Percentiles rank a stretch among this genome's conserved stretches.
Evolutionary conservation across 164 flowering plant genomes (phyloP).

Genomic region (Protea cynaroides): DNA sequence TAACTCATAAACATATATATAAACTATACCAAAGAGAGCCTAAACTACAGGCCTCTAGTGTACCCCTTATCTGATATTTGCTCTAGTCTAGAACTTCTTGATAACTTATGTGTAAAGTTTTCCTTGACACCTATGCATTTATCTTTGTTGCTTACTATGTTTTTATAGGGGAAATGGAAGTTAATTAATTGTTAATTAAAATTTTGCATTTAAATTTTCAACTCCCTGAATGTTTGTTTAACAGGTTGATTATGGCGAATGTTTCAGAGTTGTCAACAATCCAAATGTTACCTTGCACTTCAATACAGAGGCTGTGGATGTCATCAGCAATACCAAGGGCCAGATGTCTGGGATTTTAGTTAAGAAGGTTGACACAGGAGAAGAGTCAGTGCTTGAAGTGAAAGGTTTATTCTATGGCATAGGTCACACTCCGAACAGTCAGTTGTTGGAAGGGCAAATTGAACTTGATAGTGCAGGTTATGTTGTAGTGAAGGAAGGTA

Average conservation of each 20-base stretch:
- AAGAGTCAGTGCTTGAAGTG: constrained; percentile 80
- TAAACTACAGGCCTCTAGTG: too few species aligned
- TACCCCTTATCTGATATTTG: neutral
- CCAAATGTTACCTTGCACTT: constrained; percentile 97
- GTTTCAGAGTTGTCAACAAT: constrained; percentile 98
- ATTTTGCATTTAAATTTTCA: constrained; percentile 62
- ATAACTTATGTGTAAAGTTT: neutral
- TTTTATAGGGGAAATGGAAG: neutral
- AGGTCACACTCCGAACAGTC: constrained; percentile 95
- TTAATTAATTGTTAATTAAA: constrained; percentile 14
- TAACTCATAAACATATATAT: too few species aligned
- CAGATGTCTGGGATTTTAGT: constrained; percentile 91
- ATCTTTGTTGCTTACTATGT: neutral
- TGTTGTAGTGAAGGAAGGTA: constrained; percentile 77
- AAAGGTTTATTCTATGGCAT: constrained; percentile 95
- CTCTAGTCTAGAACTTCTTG: neutral
- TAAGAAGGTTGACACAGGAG: constrained; percentile 59
- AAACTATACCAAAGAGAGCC: too few species aligned
- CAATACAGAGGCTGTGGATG: constrained; percentile 86
- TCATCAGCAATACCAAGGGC: constrained; percentile 83
- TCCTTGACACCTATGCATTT: neutral
- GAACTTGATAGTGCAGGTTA: constrained; percentile 83
- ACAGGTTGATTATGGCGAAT: constrained; percentile 99
- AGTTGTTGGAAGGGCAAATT: constrained; percentile 82
- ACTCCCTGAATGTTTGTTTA: constrained; percentile 94